Percentiles rank a stretch among this genome's conserved stretches.
These are phyloP conservation scores for Aspergillus carlsbadensis DNA, from an alignment of 495 filamentous ascomycete species.

Conservation along the genomic window DNA sequence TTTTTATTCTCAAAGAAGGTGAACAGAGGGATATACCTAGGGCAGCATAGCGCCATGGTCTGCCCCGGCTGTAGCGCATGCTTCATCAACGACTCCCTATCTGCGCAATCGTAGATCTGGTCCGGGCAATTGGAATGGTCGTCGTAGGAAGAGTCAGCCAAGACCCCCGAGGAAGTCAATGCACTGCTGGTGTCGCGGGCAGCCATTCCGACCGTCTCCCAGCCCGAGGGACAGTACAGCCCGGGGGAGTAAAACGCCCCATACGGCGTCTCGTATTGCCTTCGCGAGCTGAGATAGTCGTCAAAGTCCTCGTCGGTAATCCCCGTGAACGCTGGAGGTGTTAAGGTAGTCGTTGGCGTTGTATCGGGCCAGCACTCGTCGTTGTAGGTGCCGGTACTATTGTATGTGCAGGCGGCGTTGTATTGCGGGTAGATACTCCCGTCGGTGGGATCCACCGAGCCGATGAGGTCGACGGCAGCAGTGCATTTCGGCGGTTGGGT, in stretches of 20 bases:
- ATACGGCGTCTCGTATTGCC: neutral
- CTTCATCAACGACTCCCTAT: neutral
- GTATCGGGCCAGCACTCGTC: neutral
- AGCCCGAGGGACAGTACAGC: slow-evolving; percentile 5
- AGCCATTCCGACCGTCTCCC: neutral
- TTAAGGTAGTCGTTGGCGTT: neutral
- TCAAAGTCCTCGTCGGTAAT: neutral
- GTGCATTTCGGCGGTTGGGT: neutral
- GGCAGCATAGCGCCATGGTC: slow-evolving; percentile 4
- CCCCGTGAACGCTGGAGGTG: neutral
- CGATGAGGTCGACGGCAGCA: neutral
- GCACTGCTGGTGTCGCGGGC: neutral
- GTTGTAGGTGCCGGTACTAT: neutral
- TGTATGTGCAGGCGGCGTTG: neutral
- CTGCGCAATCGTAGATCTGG: neutral
- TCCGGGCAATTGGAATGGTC: neutral
- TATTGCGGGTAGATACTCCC: neutral
- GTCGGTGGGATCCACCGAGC: neutral
- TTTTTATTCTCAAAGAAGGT: no score
- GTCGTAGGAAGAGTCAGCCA: no score
- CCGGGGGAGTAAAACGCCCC: slow-evolving; percentile 1
- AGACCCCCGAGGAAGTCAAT: neutral
- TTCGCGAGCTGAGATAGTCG: neutral
- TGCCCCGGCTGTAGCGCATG: neutral
- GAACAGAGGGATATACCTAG: slow-evolving; percentile 1